phyloP scores from a whole-genome alignment of 768 basidiomycete genomes.

The Cyclocybe cylindracea region DNA sequence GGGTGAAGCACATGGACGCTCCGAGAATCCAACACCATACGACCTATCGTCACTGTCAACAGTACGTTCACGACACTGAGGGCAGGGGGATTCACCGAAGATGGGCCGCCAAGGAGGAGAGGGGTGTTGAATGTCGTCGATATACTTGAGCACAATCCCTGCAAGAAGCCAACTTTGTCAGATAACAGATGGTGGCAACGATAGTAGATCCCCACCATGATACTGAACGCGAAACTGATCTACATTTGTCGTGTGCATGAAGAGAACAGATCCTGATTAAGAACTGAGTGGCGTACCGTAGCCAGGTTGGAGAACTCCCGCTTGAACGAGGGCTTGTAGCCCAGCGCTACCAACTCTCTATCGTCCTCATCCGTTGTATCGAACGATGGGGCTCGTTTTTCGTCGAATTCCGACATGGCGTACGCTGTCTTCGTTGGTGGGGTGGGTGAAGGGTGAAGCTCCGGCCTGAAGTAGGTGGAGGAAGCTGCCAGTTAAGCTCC shows the following conservation, averaged over 20 bases:
- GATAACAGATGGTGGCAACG: conserved; percentile 6
- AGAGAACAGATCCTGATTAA: background rate
- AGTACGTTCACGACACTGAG: background rate
- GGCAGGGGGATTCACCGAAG: conserved; percentile 46
- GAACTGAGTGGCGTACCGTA: conserved; percentile 46
- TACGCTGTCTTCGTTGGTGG: conserved; percentile 7
- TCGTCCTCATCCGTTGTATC: conserved; percentile 55
- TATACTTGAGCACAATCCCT: conserved; percentile 76
- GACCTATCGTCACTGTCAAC: conserved; percentile 33
- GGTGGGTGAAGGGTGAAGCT: background rate
- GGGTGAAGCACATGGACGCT: conserved; percentile 70
- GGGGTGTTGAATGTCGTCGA: conserved; percentile 82
- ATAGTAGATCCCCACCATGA: conserved; percentile 49
- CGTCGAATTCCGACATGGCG: conserved; percentile 18
- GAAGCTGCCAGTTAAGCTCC: background rate
- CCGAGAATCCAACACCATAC: conserved; percentile 80
- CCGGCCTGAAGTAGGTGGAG: conserved; percentile 4
- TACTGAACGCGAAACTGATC: conserved; percentile 79
- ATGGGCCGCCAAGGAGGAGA: conserved; percentile 65
- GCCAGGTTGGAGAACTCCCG: conserved; percentile 84
- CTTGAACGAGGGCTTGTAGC: conserved; percentile 79
- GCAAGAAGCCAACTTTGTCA: background rate
- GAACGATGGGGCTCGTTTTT: conserved; percentile 15
- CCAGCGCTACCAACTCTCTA: conserved; percentile 62
- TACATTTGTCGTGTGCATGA: conserved; percentile 20